Conservation (phyloP, 768 basidiomycete species). For the Leccinum incarnatum region DNA sequence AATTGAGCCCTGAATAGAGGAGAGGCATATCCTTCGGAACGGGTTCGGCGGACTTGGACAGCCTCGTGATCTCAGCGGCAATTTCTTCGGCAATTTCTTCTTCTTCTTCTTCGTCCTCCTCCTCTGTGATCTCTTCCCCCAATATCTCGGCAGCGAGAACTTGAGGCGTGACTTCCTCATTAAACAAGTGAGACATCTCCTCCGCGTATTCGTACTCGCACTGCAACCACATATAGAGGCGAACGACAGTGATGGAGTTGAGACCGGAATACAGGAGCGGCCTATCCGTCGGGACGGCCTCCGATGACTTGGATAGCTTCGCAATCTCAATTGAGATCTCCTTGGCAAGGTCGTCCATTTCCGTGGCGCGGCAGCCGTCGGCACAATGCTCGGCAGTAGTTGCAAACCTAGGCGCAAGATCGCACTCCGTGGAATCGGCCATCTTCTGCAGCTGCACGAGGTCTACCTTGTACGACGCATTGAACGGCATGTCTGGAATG, state of each 20-base stretch:
- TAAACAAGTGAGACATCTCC: slow-evolving; percentile 29
- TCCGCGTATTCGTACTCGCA: slow-evolving; percentile 31
- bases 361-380: neutral
- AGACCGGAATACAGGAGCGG: slow-evolving; percentile 35
- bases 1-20: slow-evolving; percentile 33
- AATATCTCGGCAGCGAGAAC: slow-evolving; percentile 31
- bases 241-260: slow-evolving; percentile 29
- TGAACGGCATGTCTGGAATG: slow-evolving; percentile 29
- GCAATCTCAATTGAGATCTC: slow-evolving; percentile 35
- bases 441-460: slow-evolving; percentile 27
- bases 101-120: neutral
- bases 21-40: slow-evolving; percentile 35
- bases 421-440: slow-evolving; percentile 15
- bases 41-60: slow-evolving; percentile 29
- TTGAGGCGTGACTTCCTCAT: slow-evolving; percentile 30
- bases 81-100: slow-evolving; percentile 28
- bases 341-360: slow-evolving; percentile 26
- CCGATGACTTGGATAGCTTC: slow-evolving; percentile 27
- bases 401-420: slow-evolving; percentile 16
- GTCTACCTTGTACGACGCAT: slow-evolving; percentile 32
- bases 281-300: slow-evolving; percentile 27
- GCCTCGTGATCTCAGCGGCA: slow-evolving; percentile 29
- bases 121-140: slow-evolving; percentile 9
- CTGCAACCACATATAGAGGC: slow-evolving; percentile 35
- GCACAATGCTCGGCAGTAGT: slow-evolving; percentile 3